Percentiles rank a stretch among this genome's conserved stretches.
phyloP scores from a whole-genome alignment of 106 monocot genomes.

The Gastrodia elata region DNA sequence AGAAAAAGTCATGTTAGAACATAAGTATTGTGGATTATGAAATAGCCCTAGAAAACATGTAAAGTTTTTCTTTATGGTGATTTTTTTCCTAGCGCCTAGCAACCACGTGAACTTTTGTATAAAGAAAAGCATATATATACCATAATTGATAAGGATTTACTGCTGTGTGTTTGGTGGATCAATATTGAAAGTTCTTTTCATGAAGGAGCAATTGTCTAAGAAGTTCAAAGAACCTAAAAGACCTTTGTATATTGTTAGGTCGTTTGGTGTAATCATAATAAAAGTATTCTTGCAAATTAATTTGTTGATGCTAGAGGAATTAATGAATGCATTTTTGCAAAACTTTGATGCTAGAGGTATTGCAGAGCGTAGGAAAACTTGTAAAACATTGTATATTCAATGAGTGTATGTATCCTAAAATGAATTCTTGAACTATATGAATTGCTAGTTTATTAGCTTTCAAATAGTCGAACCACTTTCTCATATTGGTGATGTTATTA shows the following conservation, averaged over 20 bases:
- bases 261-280: not conserved
- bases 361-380: not conserved
- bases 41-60: not conserved
- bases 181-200: not conserved
- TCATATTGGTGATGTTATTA: not conserved
- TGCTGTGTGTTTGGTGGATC: not conserved
- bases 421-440: not conserved
- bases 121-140: not conserved
- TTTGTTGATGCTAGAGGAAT: not conserved
- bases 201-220: not conserved
- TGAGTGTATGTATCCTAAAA: not conserved
- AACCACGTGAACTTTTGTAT: not conserved
- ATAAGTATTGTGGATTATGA: not conserved
- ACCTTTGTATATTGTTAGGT: not conserved
- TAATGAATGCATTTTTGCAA: not conserved
- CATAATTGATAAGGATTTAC: not conserved
- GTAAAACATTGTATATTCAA: not conserved
- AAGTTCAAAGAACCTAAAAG: not conserved
- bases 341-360: not conserved
- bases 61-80: not conserved
- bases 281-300: constrained; percentile 1
- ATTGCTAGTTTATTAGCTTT: not conserved
- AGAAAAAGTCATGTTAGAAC: too few species aligned
- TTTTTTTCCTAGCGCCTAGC: not conserved
- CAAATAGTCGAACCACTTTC: not conserved